Evolutionary conservation across 2,329 filamentous ascomycete species (phyloP).

Genomic region (Aspergillus udagawae): DNA sequence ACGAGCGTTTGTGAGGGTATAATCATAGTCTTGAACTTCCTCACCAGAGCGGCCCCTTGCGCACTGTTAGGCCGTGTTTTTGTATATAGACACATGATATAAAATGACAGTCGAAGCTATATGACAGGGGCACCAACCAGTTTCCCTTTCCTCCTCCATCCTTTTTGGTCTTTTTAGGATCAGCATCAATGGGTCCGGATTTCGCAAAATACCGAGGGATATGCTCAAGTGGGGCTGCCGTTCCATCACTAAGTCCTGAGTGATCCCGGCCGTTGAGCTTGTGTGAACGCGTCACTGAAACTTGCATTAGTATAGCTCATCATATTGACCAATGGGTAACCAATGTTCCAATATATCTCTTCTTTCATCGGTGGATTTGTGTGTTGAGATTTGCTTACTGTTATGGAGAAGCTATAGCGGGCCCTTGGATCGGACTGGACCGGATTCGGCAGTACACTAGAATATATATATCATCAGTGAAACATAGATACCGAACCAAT

Average conservation of each 20-base stretch:
- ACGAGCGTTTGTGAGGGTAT: slow-evolving; percentile 78
- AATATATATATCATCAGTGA: background rate
- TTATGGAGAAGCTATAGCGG: background rate
- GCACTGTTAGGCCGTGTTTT: background rate
- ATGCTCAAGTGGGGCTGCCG: slow-evolving; percentile 64
- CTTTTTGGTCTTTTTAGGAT: slow-evolving; percentile 96
- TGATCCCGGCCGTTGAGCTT: slow-evolving; percentile 95
- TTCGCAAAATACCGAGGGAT: slow-evolving; percentile 93
- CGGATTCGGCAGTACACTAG: background rate
- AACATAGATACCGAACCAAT: background rate
- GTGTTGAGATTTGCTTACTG: background rate
- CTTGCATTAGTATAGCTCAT: background rate
- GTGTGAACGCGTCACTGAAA: slow-evolving; percentile 90
- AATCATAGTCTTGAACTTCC: slow-evolving; percentile 78
- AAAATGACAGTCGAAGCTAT: slow-evolving; percentile 1
- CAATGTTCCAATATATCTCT: background rate
- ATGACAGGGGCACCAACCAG: slow-evolving; percentile 61
- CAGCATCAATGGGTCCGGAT: slow-evolving; percentile 70
- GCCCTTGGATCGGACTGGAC: background rate
- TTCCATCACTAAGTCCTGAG: slow-evolving; percentile 71
- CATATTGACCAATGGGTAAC: background rate
- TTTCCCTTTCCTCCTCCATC: slow-evolving; percentile 89
- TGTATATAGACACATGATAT: slow-evolving; percentile 5
- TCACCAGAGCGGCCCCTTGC: slow-evolving; percentile 76
- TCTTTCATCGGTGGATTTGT: background rate